These are phyloP conservation scores for Trichoderma sp. DNA, from an alignment of 2,329 filamentous ascomycete genomes.

Conservation along the genomic window DNA sequence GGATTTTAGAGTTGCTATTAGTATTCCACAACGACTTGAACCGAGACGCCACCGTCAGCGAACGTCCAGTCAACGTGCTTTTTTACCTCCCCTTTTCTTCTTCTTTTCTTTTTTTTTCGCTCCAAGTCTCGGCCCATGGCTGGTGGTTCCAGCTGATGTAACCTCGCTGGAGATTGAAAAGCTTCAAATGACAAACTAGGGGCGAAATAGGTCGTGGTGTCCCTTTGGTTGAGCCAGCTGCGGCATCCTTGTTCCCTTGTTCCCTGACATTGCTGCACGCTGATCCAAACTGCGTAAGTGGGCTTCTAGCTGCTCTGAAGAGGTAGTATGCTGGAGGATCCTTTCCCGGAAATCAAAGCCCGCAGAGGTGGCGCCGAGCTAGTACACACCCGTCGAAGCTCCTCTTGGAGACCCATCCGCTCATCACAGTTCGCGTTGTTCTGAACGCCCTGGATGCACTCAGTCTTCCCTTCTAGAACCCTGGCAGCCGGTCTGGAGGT, in stretches of 20 bases:
- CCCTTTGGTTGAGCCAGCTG: conserved; percentile 17
- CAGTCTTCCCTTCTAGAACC: conserved; percentile 24
- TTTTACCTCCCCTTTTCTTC: background rate
- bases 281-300: conserved; percentile 25
- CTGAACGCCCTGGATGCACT: background rate
- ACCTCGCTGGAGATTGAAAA: conserved; percentile 6
- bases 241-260: conserved; percentile 24
- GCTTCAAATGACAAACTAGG: background rate
- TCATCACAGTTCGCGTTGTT: conserved; percentile 10
- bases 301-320: conserved; percentile 18
- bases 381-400: background rate
- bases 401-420: background rate
- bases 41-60: conserved; percentile 23
- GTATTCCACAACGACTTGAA: conserved; percentile 13
- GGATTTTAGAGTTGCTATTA: conserved; percentile 17
- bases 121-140: background rate
- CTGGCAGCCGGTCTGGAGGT: conserved; percentile 10
- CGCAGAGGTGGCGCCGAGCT: conserved; percentile 18
- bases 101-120: background rate
- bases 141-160: conserved; percentile 4
- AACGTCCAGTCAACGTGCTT: background rate
- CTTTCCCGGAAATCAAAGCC: conserved; percentile 23
- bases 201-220: background rate
- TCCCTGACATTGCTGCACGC: conserved; percentile 21
- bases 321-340: conserved; percentile 22